Conservation (phyloP, 108 stramenopile species). For the Nitzschia sp. region DNA sequence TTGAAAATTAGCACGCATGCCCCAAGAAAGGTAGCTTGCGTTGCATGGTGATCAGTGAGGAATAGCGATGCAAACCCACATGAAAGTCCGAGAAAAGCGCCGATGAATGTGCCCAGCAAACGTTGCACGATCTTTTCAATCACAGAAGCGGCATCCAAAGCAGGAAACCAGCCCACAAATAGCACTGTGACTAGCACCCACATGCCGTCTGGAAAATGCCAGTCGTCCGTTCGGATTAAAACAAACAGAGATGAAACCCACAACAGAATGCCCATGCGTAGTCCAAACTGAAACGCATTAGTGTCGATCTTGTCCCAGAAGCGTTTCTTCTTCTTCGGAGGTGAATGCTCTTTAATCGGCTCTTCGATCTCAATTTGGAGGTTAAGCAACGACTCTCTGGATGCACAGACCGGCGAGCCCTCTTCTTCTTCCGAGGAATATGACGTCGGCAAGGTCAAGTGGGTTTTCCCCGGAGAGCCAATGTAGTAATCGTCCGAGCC, state of each 20-base stretch:
- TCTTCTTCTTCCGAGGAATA: constrained; percentile 6
- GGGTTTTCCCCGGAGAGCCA: too few species aligned
- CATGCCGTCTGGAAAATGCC: constrained; percentile 26
- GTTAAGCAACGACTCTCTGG: not conserved
- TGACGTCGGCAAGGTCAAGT: not conserved
- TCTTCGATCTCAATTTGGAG: not conserved
- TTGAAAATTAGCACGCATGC: constrained; percentile 13
- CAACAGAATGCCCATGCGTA: constrained; percentile 26
- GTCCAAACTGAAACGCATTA: constrained; percentile 31
- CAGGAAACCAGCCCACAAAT: constrained; percentile 42
- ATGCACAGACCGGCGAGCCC: too few species aligned
- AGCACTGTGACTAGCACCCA: constrained; percentile 40
- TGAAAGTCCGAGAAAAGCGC: constrained; percentile 27
- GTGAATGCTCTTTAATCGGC: not conserved
- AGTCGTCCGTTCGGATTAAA: constrained; percentile 7
- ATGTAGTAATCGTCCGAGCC: too few species aligned
- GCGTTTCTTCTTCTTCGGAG: constrained; percentile 7
- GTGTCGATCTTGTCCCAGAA: constrained; percentile 19
- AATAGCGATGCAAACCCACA: constrained; percentile 29
- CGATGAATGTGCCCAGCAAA: constrained; percentile 33
- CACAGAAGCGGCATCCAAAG: constrained; percentile 38
- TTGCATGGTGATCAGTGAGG: not conserved
- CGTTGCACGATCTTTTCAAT: constrained; percentile 39
- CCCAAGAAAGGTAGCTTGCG: constrained; percentile 21
- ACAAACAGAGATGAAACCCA: constrained; percentile 31